Percentiles rank a stretch among this genome's conserved stretches.
phyloP scores from a whole-genome alignment of 192 early-diverging fungal genomes.

The Gaertneriomyces sp. region DNA sequence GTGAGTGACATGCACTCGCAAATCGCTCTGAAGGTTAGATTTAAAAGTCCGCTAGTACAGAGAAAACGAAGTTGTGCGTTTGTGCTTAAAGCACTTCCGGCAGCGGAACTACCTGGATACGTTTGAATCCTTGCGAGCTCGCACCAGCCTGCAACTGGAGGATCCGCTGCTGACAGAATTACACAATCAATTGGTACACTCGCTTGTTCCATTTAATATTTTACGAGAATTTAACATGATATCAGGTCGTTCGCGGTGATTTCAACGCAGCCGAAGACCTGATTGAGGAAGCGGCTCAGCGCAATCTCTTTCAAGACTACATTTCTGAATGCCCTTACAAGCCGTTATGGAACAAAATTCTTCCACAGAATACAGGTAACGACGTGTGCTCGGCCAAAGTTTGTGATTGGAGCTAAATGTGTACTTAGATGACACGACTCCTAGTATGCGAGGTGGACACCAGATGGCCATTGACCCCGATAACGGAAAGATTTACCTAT shows the following conservation, averaged over 20 bases:
- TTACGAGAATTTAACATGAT: neutral
- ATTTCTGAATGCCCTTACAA: constrained; percentile 66
- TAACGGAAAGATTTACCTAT: constrained; percentile 68
- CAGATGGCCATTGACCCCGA: constrained; percentile 92
- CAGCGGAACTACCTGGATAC: constrained; percentile 71
- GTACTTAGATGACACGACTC: constrained; percentile 23
- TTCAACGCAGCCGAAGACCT: constrained; percentile 72
- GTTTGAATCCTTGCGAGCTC: constrained; percentile 65
- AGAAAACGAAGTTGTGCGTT: constrained; percentile 73
- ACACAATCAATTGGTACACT: constrained; percentile 46
- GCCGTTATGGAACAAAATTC: constrained; percentile 63
- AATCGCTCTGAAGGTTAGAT: constrained; percentile 2
- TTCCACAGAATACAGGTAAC: constrained; percentile 37
- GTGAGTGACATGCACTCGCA: constrained; percentile 40
- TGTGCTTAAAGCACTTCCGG: constrained; percentile 87
- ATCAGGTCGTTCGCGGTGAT: constrained; percentile 58
- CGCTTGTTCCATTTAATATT: neutral
- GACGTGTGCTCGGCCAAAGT: neutral
- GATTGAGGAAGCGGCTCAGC: constrained; percentile 55
- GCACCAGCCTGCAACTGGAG: constrained; percentile 66
- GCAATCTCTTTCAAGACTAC: constrained; percentile 71
- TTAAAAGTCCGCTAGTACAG: constrained; percentile 44
- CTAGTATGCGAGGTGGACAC: constrained; percentile 81
- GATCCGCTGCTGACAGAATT: constrained; percentile 76
- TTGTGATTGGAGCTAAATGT: constrained; percentile 27